Evolutionary conservation across 1,284 basidiomycete genomes (phyloP).

Genomic region (Cutaneotrichosporon cavernicola): DNA sequence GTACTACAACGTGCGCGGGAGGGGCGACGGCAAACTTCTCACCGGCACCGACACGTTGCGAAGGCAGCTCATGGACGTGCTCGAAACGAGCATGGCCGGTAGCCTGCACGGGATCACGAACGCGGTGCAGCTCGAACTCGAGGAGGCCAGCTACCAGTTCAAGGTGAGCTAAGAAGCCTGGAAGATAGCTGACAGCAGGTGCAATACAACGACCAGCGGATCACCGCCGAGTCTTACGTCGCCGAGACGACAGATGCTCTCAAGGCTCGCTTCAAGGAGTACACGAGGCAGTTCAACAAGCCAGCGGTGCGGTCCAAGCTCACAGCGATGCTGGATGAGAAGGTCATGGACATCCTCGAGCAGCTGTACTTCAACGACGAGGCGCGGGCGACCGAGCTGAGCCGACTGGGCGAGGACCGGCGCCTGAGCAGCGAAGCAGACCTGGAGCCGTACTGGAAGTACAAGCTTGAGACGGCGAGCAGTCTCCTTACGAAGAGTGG

Average conservation of each 20-base stretch:
- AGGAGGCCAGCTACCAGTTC: constrained; percentile 97
- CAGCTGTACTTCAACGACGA: constrained; percentile 96
- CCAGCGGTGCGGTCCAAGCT: constrained; percentile 83
- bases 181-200: constrained; percentile 66
- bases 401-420: constrained; percentile 67
- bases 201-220: constrained; percentile 95
- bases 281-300: constrained; percentile 80
- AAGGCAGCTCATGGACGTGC: constrained; percentile 86
- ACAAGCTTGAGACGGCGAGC: constrained; percentile 90
- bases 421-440: constrained; percentile 63
- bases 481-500: constrained; percentile 93
- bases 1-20: constrained; percentile 60
- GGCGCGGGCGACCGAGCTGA: constrained; percentile 68
- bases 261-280: constrained; percentile 86
- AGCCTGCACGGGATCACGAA: constrained; percentile 94
- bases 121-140: constrained; percentile 92
- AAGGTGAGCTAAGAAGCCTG: constrained; percentile 58
- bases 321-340: constrained; percentile 89
- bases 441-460: constrained; percentile 88
- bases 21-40: constrained; percentile 60
- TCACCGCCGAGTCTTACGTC: constrained; percentile 94
- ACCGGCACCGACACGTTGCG: constrained; percentile 87
- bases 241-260: constrained; percentile 93
- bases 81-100: constrained; percentile 95
- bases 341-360: constrained; percentile 94